Percentiles rank a stretch among this genome's conserved stretches.
Evolutionary conservation across 768 basidiomycete species (phyloP).

Genomic region (Russula compacta): DNA sequence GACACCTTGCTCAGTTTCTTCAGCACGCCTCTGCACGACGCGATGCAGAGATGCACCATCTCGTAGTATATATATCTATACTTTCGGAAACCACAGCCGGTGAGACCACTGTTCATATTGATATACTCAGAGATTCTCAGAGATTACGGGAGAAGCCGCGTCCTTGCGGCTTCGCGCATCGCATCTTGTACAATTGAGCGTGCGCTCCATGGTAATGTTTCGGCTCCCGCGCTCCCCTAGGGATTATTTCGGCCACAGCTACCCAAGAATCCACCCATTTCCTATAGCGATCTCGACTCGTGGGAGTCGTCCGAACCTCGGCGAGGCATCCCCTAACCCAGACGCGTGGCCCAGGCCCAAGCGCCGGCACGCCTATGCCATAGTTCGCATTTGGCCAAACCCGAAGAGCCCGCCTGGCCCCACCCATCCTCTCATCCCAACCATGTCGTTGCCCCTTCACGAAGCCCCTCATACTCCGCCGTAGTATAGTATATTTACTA

Average conservation of each 20-base stretch:
- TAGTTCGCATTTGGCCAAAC: not conserved
- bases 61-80: not conserved
- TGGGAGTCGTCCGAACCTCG: too few relatives aligned
- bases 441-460: not conserved
- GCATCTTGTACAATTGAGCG: not conserved
- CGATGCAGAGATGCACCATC: not conserved
- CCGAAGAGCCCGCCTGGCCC: not conserved
- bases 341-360: slow-evolving; percentile 2
- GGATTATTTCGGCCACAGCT: not conserved
- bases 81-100: not conserved
- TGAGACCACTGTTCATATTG: not conserved
- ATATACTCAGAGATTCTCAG: not conserved
- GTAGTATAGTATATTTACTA: not conserved
- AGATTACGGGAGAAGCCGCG: not conserved
- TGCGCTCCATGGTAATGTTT: not conserved
- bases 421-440: not conserved
- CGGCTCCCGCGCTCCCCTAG: not conserved
- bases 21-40: not conserved
- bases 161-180: not conserved
- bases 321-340: not conserved
- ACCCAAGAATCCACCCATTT: not conserved
- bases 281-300: not conserved
- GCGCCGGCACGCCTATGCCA: not conserved
- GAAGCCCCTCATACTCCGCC: not conserved
- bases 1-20: not conserved